Conservation (phyloP, 1,284 basidiomycete genomes). For the Ganoderma boninense region DNA sequence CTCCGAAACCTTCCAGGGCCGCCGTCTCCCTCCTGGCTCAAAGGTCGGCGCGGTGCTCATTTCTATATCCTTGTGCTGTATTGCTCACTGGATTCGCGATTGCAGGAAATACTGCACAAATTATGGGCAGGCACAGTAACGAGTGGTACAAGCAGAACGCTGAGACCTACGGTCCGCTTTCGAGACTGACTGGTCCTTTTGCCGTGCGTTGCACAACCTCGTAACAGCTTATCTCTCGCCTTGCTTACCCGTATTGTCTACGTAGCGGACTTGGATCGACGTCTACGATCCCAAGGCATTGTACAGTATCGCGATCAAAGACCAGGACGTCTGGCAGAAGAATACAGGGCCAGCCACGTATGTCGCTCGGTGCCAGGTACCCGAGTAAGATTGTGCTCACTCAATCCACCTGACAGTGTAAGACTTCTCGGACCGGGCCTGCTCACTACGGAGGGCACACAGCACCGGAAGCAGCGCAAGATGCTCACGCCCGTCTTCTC, state of each 20-base stretch:
- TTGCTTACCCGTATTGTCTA: not conserved
- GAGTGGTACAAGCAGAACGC: conserved; percentile 27
- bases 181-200: conserved; percentile 25
- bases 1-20: conserved; percentile 6
- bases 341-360: not conserved
- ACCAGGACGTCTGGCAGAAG: conserved; percentile 32
- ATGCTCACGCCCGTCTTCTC: conserved; percentile 29
- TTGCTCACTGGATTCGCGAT: not conserved
- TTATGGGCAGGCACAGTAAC: conserved; percentile 27
- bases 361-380: not conserved
- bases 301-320: conserved; percentile 29
- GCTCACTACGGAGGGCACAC: conserved; percentile 20
- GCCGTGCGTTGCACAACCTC: conserved; percentile 6
- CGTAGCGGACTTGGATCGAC: conserved; percentile 14
- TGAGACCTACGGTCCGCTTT: conserved; percentile 28
- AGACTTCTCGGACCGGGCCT: conserved; percentile 33
- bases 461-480: conserved; percentile 22
- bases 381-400: not conserved
- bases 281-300: conserved; percentile 26
- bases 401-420: conserved; percentile 9
- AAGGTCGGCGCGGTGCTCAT: not conserved
- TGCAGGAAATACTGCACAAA: conserved; percentile 20
- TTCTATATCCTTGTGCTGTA: not conserved
- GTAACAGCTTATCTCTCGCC: not conserved
- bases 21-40: not conserved